phyloP scores from a whole-genome alignment of 495 filamentous ascomycete species.

The Staphylotrichum longicolle region DNA sequence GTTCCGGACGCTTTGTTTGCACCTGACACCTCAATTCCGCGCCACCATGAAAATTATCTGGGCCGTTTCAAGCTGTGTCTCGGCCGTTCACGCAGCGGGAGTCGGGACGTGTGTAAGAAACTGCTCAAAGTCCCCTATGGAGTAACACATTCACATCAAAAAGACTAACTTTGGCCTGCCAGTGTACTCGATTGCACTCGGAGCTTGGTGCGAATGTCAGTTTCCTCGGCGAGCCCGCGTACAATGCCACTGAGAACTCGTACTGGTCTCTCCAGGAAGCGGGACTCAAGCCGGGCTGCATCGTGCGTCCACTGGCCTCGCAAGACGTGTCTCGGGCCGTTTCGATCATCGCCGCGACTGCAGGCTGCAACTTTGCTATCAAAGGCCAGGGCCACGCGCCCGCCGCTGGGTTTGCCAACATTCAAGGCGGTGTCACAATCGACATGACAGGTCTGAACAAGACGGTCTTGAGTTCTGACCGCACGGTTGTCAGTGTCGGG shows the following conservation, averaged over 20 bases:
- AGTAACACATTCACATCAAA: background rate
- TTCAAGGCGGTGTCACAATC: conserved; percentile 44
- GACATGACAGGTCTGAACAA: conserved; percentile 38
- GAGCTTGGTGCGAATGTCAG: background rate
- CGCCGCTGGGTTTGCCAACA: conserved; percentile 29
- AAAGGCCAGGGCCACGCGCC: conserved; percentile 13
- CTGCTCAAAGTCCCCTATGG: background rate
- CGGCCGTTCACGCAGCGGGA: background rate
- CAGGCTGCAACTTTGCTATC: conserved; percentile 5
- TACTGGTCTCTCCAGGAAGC: conserved; percentile 5
- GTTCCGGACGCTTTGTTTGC: too few species aligned
- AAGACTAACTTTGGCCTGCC: background rate
- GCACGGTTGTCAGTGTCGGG: conserved; percentile 28
- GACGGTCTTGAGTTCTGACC: conserved; percentile 23
- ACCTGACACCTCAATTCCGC: too few species aligned
- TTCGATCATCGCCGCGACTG: background rate
- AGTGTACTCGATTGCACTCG: background rate
- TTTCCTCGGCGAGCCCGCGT: background rate
- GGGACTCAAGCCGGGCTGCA: conserved; percentile 1
- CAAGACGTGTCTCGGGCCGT: conserved; percentile 6
- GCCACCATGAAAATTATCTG: background rate
- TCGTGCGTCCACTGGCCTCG: background rate
- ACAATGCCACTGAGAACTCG: conserved; percentile 3
- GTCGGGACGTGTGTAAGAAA: background rate
- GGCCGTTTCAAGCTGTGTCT: background rate